Conservation (phyloP, 306 rosid species). For the Vigna unguiculata region DNA sequence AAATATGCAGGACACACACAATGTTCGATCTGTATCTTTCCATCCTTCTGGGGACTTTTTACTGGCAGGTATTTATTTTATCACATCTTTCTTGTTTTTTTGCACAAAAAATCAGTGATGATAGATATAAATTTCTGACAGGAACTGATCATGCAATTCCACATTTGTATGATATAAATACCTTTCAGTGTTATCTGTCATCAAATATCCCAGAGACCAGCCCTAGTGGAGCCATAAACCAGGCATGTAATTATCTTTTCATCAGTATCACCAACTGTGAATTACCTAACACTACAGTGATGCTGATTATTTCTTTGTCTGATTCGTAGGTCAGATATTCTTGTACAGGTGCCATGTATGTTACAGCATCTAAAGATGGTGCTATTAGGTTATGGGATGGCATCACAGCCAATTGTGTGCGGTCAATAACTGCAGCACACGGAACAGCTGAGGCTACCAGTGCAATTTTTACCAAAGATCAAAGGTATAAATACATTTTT, state of each 20-base stretch:
- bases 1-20: constrained; percentile 82
- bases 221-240: constrained; percentile 84
- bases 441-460: constrained; percentile 84
- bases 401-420: constrained; percentile 74
- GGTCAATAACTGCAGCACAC: constrained; percentile 79
- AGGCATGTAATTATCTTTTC: constrained; percentile 59
- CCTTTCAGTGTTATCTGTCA: constrained; percentile 85
- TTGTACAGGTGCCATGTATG: constrained; percentile 81
- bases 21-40: constrained; percentile 87
- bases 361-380: constrained; percentile 93
- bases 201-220: constrained; percentile 70
- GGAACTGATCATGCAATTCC: constrained; percentile 96
- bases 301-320: constrained; percentile 33
- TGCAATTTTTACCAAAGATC: constrained; percentile 85
- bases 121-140: constrained; percentile 45
- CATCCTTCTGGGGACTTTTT: constrained; percentile 97
- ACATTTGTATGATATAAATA: constrained; percentile 85
- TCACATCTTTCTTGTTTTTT: constrained; percentile 3
- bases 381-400: constrained; percentile 91
- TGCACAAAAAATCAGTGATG: constrained; percentile 22
- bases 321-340: constrained; percentile 84
- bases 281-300: constrained; percentile 3
- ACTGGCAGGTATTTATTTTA: constrained; percentile 69
- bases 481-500: constrained; percentile 58
- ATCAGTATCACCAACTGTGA: constrained; percentile 4